Percentiles rank a stretch among this genome's conserved stretches.
phyloP scores from a whole-genome alignment of 2,329 filamentous ascomycete genomes.

The Fusarium sp. region DNA sequence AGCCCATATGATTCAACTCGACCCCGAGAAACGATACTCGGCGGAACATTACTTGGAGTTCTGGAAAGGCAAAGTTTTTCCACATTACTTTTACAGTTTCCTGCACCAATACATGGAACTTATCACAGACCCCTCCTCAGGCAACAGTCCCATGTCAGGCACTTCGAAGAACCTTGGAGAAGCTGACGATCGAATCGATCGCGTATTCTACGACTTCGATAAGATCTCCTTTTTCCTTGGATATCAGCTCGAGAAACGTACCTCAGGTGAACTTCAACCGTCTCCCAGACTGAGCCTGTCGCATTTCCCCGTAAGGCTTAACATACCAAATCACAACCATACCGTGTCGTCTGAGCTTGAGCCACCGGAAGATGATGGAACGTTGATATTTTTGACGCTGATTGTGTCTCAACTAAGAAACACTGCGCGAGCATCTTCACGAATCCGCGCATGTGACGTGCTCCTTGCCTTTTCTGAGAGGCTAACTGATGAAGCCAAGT shows the following conservation, averaged over 20 bases:
- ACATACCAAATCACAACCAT: conserved; percentile 87
- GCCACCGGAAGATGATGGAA: conserved; percentile 83
- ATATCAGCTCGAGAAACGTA: conserved; percentile 68
- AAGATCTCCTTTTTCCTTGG: conserved; percentile 97
- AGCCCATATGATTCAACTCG: conserved; percentile 93
- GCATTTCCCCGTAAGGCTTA: conserved; percentile 84
- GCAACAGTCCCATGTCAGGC: conserved; percentile 77
- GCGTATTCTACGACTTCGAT: conserved; percentile 94
- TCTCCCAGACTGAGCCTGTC: conserved; percentile 64
- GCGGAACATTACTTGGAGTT: conserved; percentile 95
- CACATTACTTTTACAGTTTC: conserved; percentile 97
- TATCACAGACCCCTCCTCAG: conserved; percentile 90
- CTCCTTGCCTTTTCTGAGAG: conserved; percentile 91
- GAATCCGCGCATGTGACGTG: conserved; percentile 89
- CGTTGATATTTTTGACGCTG: conserved; percentile 89
- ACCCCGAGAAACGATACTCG: conserved; percentile 91
- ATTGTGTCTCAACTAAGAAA: conserved; percentile 90
- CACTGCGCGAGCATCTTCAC: conserved; percentile 87
- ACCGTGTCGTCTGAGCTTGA: conserved; percentile 71
- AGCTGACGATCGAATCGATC: conserved; percentile 92
- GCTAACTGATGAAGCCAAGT: conserved; percentile 92
- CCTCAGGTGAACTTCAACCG: conserved; percentile 44
- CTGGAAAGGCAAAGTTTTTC: conserved; percentile 92
- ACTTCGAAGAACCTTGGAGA: conserved; percentile 80
- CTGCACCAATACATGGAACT: conserved; percentile 97